phyloP scores from a whole-genome alignment of 2,329 filamentous ascomycete species.

The Penicillium verrucosum region DNA sequence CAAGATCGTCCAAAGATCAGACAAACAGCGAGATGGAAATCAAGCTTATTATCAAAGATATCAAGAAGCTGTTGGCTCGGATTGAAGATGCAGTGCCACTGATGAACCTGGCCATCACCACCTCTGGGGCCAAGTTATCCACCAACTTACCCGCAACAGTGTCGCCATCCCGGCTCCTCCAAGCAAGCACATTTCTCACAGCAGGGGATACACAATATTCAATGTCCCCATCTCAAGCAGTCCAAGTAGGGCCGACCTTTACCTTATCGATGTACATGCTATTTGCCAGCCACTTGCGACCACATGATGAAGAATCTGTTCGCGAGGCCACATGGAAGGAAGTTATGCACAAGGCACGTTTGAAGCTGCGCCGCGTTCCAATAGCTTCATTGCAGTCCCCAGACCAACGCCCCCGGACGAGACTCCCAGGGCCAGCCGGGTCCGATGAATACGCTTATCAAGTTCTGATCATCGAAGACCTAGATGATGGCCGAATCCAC shows the following conservation, averaged over 20 bases:
- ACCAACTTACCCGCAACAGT: constrained; percentile 76
- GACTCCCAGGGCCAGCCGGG: constrained; percentile 42
- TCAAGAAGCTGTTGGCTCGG: constrained; percentile 68
- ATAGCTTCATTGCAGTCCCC: constrained; percentile 46
- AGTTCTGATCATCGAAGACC: constrained; percentile 76
- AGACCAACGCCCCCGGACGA: constrained; percentile 12
- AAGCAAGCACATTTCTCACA: constrained; percentile 87
- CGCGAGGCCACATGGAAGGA: constrained; percentile 86
- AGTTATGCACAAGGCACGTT: constrained; percentile 85
- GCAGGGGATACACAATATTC: constrained; percentile 82
- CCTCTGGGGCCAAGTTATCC: constrained; percentile 83
- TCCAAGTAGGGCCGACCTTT: constrained; percentile 85
- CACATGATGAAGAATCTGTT: constrained; percentile 55
- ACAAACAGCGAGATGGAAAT: constrained; percentile 63
- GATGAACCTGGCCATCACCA: constrained; percentile 89
- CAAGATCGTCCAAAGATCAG: constrained; percentile 43
- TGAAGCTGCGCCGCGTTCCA: constrained; percentile 73
- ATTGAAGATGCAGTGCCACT: constrained; percentile 91
- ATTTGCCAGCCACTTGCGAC: constrained; percentile 72
- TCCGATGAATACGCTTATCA: constrained; percentile 73
- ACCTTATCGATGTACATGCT: constrained; percentile 91
- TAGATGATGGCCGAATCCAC: constrained; percentile 69
- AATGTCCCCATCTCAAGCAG: constrained; percentile 58
- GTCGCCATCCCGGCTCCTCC: constrained; percentile 83
- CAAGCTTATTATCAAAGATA: constrained; percentile 67